Conservation (phyloP, 352 stramenopile species). For the Phytophthora citricola region DNA sequence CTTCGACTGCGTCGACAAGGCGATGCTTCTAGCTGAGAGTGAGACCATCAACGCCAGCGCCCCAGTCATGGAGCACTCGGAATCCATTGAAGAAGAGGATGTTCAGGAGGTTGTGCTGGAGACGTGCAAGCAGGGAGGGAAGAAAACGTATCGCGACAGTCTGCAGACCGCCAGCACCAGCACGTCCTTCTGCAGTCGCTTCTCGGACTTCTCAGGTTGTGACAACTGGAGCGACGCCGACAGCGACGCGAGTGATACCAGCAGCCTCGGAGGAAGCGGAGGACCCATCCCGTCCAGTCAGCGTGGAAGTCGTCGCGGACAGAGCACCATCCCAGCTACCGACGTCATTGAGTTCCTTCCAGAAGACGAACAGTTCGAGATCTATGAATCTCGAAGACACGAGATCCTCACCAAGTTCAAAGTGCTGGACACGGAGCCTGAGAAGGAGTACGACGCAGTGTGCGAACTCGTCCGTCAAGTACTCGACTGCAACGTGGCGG, state of each 20-base stretch:
- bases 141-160: slow-evolving; percentile 43
- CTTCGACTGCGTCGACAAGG: slow-evolving; percentile 83
- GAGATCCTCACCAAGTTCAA: slow-evolving; percentile 54
- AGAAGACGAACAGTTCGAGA: slow-evolving; percentile 50
- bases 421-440: slow-evolving; percentile 47
- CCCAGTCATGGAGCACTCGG: slow-evolving; percentile 17
- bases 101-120: slow-evolving; percentile 21
- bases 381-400: slow-evolving; percentile 53
- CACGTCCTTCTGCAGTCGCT: slow-evolving; percentile 45
- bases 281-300: slow-evolving; percentile 20
- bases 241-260: slow-evolving; percentile 41
- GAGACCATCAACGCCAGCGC: slow-evolving; percentile 14
- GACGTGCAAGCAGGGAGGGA: slow-evolving; percentile 15
- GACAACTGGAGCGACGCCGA: slow-evolving; percentile 47
- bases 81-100: slow-evolving; percentile 15
- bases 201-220: slow-evolving; percentile 49
- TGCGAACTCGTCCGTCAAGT: slow-evolving; percentile 71
- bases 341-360: slow-evolving; percentile 55
- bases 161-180: slow-evolving; percentile 40
- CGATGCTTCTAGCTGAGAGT: slow-evolving; percentile 43
- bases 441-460: slow-evolving; percentile 79
- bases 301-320: slow-evolving; percentile 18
- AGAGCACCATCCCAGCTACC: slow-evolving; percentile 17
- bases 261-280: slow-evolving; percentile 34
- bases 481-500: slow-evolving; percentile 65